Conservation (phyloP, 2,329 filamentous ascomycete species). For the Orbilia javanica region DNA sequence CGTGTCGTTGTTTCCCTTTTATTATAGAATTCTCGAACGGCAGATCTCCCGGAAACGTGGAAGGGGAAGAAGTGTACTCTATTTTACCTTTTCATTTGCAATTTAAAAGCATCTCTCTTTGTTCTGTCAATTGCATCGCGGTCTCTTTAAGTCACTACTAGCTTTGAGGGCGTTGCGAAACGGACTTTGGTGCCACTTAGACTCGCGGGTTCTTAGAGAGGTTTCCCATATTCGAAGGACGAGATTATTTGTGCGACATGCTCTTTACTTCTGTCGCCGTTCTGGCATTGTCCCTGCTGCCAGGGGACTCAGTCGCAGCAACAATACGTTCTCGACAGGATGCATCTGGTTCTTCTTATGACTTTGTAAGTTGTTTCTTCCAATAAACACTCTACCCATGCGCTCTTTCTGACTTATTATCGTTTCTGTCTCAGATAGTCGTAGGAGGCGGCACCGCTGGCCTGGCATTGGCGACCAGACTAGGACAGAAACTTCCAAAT, state of each 20-base stretch:
- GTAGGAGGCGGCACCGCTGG: conserved; percentile 57
- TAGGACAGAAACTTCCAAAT: conserved; percentile 49
- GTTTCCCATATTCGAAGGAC: neutral
- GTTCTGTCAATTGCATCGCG: neutral
- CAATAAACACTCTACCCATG: neutral
- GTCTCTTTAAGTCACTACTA: neutral
- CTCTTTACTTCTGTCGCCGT: conserved; percentile 39
- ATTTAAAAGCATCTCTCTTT: conserved; percentile 17
- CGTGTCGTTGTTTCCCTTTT: conserved; percentile 23
- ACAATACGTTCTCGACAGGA: conserved; percentile 35
- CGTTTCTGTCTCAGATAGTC: conserved; percentile 32
- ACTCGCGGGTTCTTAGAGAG: neutral
- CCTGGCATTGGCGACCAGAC: conserved; percentile 47
- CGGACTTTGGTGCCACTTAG: neutral
- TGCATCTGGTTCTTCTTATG: conserved; percentile 31
- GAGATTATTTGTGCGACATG: conserved; percentile 15
- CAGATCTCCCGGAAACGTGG: conserved; percentile 54
- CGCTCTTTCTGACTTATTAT: neutral
- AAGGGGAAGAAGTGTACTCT: conserved; percentile 15
- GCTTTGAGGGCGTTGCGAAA: conserved; percentile 20
- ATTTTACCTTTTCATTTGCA: neutral
- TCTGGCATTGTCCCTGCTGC: conserved; percentile 38
- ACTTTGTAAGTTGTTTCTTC: conserved; percentile 41
- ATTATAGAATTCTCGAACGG: conserved; percentile 40
- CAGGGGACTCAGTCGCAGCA: conserved; percentile 33